Conservation (phyloP, 495 filamentous ascomycete species). For the Xylaria sp. region DNA sequence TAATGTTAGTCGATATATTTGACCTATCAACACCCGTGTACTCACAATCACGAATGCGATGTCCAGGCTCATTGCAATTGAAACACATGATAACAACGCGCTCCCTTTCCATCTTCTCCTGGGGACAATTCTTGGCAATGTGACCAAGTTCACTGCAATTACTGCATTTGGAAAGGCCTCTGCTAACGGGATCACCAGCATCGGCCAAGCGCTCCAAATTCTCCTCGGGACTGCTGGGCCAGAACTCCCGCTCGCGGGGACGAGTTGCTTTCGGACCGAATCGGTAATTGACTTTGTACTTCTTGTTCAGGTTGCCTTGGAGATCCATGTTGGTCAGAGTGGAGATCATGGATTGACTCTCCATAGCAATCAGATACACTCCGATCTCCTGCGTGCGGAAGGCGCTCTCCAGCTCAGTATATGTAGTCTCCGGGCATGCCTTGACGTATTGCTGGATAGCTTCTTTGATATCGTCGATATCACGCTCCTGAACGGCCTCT, state of each 20-base stretch:
- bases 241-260: constrained; percentile 62
- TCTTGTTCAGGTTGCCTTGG: constrained; percentile 78
- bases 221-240: constrained; percentile 70
- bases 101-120: constrained; percentile 60
- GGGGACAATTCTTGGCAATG: constrained; percentile 65
- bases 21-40: constrained; percentile 18
- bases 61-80: constrained; percentile 74
- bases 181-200: constrained; percentile 73
- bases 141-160: constrained; percentile 83
- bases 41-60: constrained; percentile 74
- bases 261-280: constrained; percentile 70
- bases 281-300: constrained; percentile 75
- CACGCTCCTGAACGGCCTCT: constrained; percentile 66
- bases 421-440: constrained; percentile 68
- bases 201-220: constrained; percentile 76
- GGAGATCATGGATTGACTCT: constrained; percentile 63
- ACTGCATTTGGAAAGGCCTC: constrained; percentile 69
- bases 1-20: constrained; percentile 34
- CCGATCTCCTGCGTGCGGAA: constrained; percentile 70
- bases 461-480: constrained; percentile 76
- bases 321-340: constrained; percentile 82
- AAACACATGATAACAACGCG: constrained; percentile 70
- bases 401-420: constrained; percentile 72
- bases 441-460: constrained; percentile 80
- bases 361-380: constrained; percentile 77